Percentiles rank a stretch among this genome's conserved stretches.
These are phyloP conservation scores for Panellus pusillus DNA, from an alignment of 768 basidiomycete species.

Conservation along the genomic window DNA sequence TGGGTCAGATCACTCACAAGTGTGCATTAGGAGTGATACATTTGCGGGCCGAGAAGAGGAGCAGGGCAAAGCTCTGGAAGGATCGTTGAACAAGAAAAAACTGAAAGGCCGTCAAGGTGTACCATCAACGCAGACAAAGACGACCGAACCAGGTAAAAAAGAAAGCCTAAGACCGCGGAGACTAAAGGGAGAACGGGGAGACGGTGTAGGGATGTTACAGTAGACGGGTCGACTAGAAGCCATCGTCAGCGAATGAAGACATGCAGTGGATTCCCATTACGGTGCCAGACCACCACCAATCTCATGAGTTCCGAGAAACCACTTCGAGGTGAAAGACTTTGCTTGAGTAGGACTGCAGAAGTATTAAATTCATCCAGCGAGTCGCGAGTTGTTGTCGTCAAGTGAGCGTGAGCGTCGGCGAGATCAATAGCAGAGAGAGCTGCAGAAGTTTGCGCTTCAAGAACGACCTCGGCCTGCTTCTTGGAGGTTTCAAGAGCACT, in stretches of 20 bases:
- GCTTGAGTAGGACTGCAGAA: slow-evolving; percentile 37
- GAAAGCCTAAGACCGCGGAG: slow-evolving; percentile 24
- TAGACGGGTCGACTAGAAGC: slow-evolving; percentile 30
- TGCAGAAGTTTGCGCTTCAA: slow-evolving; percentile 37
- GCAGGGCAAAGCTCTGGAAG: slow-evolving; percentile 35
- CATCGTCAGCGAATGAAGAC: not conserved
- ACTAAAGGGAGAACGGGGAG: slow-evolving; percentile 30
- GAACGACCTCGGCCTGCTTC: slow-evolving; percentile 31
- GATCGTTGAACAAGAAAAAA: slow-evolving; percentile 9
- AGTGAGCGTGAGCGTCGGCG: slow-evolving; percentile 32
- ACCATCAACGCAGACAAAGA: slow-evolving; percentile 44
- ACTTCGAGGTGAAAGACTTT: slow-evolving; percentile 26
- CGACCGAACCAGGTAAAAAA: slow-evolving; percentile 33
- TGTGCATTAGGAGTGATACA: slow-evolving; percentile 14
- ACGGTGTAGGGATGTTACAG: slow-evolving; percentile 26
- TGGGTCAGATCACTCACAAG: not conserved
- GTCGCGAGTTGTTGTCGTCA: slow-evolving; percentile 38
- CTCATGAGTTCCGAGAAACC: slow-evolving; percentile 6
- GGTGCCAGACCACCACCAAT: slow-evolving; percentile 8
- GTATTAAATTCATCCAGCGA: slow-evolving; percentile 50
- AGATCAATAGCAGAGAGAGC: slow-evolving; percentile 37
- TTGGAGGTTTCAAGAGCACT: slow-evolving; percentile 32
- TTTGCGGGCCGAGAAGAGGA: slow-evolving; percentile 32
- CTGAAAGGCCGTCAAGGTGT: slow-evolving; percentile 11
- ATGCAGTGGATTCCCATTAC: slow-evolving; percentile 13